Evolutionary conservation across 306 rosid genomes (phyloP).

Genomic region (Aeschynomene evenia): DNA sequence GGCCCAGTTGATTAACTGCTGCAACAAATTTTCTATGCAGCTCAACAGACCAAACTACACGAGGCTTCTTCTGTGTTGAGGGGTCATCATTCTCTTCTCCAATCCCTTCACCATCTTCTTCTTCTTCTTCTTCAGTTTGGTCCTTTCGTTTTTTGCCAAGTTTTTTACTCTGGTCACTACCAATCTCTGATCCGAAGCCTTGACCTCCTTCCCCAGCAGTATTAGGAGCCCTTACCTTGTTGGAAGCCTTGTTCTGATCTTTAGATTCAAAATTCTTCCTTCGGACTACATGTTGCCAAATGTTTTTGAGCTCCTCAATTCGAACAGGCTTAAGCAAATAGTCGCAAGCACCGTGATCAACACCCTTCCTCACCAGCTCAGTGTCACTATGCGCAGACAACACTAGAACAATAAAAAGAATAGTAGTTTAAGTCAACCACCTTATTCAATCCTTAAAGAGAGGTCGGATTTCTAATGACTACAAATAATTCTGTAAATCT

Average conservation of each 20-base stretch:
- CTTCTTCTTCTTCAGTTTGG: conserved; percentile 64
- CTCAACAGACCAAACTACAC: conserved; percentile 80
- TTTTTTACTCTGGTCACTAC: conserved; percentile 43
- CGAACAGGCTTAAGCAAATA: conserved; percentile 81
- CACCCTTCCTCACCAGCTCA: conserved; percentile 80
- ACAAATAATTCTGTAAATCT: neutral
- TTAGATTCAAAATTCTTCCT: conserved; percentile 46
- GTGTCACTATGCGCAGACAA: conserved; percentile 76
- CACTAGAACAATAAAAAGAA: conserved; percentile 48
- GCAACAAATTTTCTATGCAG: conserved; percentile 71
- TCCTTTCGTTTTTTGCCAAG: conserved; percentile 60
- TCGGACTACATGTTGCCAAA: conserved; percentile 89
- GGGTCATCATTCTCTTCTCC: conserved; percentile 65
- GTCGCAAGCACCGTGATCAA: conserved; percentile 79
- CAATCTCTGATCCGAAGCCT: conserved; percentile 35
- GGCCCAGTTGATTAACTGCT: conserved; percentile 76
- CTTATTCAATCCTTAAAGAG: neutral
- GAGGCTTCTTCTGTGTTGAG: conserved; percentile 65
- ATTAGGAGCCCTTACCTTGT: conserved; percentile 36
- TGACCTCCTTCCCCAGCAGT: conserved; percentile 43
- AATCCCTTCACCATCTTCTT: conserved; percentile 53
- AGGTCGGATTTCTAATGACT: neutral
- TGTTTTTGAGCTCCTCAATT: conserved; percentile 79
- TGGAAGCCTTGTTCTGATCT: conserved; percentile 43
- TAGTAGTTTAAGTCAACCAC: conserved; percentile 20